Evolutionary conservation across 192 early-diverging fungal genomes (phyloP).

Genomic region (Backusella tarrabulga): DNA sequence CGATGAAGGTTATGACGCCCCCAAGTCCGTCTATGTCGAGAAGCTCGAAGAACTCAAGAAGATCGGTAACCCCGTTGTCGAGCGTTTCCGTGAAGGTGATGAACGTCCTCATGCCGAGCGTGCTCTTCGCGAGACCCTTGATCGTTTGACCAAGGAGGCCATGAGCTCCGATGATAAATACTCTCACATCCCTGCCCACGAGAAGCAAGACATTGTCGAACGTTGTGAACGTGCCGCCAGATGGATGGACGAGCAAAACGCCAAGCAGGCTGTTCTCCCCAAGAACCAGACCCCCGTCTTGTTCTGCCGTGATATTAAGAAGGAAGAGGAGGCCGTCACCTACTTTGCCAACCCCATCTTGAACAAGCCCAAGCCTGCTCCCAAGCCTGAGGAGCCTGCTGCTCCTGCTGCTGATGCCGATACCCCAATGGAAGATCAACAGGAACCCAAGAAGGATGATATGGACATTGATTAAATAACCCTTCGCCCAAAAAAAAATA

Average conservation of each 20-base stretch:
- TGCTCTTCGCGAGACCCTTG: constrained; percentile 76
- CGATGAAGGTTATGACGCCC: constrained; percentile 91
- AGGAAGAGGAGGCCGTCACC: constrained; percentile 70
- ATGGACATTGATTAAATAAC: constrained; percentile 68
- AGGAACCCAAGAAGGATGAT: constrained; percentile 38
- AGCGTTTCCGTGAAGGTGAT: constrained; percentile 81
- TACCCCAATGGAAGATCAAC: constrained; percentile 40
- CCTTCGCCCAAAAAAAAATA: background rate
- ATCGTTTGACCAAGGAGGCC: constrained; percentile 69
- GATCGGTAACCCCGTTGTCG: constrained; percentile 76
- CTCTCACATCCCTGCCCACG: constrained; percentile 81
- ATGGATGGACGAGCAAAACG: constrained; percentile 85
- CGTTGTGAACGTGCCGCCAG: constrained; percentile 71
- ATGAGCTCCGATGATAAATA: constrained; percentile 81
- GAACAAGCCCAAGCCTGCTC: constrained; percentile 88
- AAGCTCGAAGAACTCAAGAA: constrained; percentile 81
- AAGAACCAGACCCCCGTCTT: constrained; percentile 79
- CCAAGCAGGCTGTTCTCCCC: constrained; percentile 68
- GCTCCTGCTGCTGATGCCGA: constrained; percentile 40
- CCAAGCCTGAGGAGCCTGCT: constrained; percentile 57
- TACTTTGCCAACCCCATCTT: constrained; percentile 78
- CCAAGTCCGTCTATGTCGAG: constrained; percentile 84
- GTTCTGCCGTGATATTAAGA: constrained; percentile 66
- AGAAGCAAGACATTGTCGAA: constrained; percentile 80
- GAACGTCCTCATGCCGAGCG: constrained; percentile 83